Evolutionary conservation across 345 rosid species (phyloP), one percentile per base, ranked within the genome.

Genomic region (Lepidium didymum): DNA sequence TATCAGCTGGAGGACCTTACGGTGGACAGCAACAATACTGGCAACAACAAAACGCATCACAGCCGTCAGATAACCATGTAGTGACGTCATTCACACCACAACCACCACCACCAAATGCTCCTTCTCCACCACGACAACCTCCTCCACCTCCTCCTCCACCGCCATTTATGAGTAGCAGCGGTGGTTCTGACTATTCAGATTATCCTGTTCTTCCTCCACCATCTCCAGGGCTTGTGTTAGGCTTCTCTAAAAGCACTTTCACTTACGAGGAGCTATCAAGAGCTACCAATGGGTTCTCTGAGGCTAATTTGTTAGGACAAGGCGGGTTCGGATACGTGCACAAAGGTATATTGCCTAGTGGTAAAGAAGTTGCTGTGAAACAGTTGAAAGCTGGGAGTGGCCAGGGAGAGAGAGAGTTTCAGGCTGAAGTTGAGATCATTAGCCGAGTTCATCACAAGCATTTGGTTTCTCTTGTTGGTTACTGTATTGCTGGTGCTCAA

Each of bases 281-380:
- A 72, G 95, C 95, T 3, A 86, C 87, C 0, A 70, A 79, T 70
- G 89, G 84, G 4, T 88, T 88, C 79, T 86, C 86, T 8, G 85
- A 79, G 4, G 76, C 90, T 4, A 88, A 88, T 61, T 81, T 84
- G 44, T 77, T 88, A 1, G 89, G 95, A 13, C 84, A 84, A 78
- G 95, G 95, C 0, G 91, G 95, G 44, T 86, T 84, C 11, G 87
- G 91, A 10, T 80, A 76, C n/a, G 95, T 84, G 69, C 85, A 86
- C 69, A 88, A 56, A 52, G 95, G 95, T 61, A 77, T 83, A 27
- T 82, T 88, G 43, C 83, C 89, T 10, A 78, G 80, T 68, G 87
- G 88, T 19, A 80, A 83, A 69, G 89, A 73, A 59, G 85, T 88
- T 2, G 95, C 91, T 0, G 66, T 88, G 45, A 88, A 88, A 77